phyloP scores from a whole-genome alignment of 1,284 basidiomycete species.

The Sphagnurus paluster region DNA sequence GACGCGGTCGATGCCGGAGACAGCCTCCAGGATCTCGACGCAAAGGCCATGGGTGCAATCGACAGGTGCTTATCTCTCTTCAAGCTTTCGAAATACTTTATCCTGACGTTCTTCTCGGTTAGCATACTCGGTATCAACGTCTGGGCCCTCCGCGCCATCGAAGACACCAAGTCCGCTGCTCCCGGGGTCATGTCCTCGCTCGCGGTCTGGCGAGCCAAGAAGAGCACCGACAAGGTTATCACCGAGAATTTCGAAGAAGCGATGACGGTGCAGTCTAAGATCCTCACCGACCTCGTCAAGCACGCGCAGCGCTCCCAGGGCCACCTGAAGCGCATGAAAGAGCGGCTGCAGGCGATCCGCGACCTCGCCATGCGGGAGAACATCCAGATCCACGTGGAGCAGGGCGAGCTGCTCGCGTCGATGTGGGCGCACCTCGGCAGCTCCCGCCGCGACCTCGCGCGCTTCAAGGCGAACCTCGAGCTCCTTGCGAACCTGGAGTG shows the following conservation, averaged over 20 bases:
- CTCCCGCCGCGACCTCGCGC: slow-evolving; percentile 30
- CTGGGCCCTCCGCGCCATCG: slow-evolving; percentile 13
- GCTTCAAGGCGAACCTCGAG: slow-evolving; percentile 29
- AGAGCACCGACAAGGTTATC: slow-evolving; percentile 14
- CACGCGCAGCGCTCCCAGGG: slow-evolving; percentile 35
- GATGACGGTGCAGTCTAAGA: slow-evolving; percentile 35
- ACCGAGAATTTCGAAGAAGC: slow-evolving; percentile 32
- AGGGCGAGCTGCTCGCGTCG: slow-evolving; percentile 38
- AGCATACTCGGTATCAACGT: slow-evolving; percentile 13
- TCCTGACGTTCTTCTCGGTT: neutral
- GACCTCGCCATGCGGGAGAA: slow-evolving; percentile 40
- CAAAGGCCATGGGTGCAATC: slow-evolving; percentile 41
- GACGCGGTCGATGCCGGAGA: slow-evolving; percentile 36
- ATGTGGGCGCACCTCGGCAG: slow-evolving; percentile 46
- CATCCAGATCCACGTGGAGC: slow-evolving; percentile 26
- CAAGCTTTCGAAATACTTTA: neutral
- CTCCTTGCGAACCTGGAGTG: slow-evolving; percentile 34
- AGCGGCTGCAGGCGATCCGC: slow-evolving; percentile 35
- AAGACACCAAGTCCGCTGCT: slow-evolving; percentile 20
- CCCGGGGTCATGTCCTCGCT: slow-evolving; percentile 18
- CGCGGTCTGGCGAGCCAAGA: slow-evolving; percentile 7
- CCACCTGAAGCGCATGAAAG: slow-evolving; percentile 39
- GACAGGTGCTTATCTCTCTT: slow-evolving; percentile 30
- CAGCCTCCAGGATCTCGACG: slow-evolving; percentile 36
- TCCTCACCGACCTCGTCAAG: slow-evolving; percentile 36